Conservation (phyloP, 2,329 filamentous ascomycete species). For the Chalaropsis thielavioides region DNA sequence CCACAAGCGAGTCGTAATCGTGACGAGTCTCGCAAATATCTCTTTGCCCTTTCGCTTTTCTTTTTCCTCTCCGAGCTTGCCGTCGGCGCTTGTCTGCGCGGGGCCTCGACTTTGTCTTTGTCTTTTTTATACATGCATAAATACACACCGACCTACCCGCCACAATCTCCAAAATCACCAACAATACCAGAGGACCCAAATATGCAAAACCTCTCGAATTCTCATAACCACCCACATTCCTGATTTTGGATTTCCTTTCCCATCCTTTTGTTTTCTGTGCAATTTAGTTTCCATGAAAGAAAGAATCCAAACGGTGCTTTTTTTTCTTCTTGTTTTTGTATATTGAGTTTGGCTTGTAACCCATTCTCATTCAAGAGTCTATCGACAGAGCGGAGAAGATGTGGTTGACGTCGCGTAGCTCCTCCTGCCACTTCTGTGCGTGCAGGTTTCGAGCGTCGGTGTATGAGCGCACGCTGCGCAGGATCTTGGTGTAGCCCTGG, state of each 20-base stretch:
- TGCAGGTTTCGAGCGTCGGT: constrained; percentile 60
- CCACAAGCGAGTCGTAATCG: neutral
- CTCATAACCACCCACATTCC: too few relatives aligned
- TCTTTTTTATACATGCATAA: neutral
- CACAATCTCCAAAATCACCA: too few relatives aligned
- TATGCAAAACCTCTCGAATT: too few relatives aligned
- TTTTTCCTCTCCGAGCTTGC: neutral
- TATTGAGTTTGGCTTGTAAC: neutral
- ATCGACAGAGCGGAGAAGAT: constrained; percentile 45
- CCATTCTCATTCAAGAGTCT: neutral
- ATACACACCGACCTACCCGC: neutral
- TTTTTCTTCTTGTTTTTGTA: too few relatives aligned
- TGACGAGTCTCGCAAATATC: neutral
- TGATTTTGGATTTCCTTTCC: too few relatives aligned
- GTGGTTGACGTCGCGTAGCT: constrained; percentile 58
- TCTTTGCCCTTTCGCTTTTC: neutral
- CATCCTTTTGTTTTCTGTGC: too few relatives aligned
- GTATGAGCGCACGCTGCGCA: constrained; percentile 66
- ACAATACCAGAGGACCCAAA: too few relatives aligned
- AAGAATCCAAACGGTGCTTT: too few relatives aligned
- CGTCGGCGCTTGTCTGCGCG: neutral
- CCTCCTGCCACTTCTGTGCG: constrained; percentile 44
- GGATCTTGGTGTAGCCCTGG: constrained; percentile 56
- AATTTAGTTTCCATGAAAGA: too few relatives aligned
- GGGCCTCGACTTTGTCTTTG: neutral